Evolutionary conservation across 176 grass and related monocot genomes (phyloP), one percentile per base, ranked within the genome.

Genomic region (Elaeis guineensis): DNA sequence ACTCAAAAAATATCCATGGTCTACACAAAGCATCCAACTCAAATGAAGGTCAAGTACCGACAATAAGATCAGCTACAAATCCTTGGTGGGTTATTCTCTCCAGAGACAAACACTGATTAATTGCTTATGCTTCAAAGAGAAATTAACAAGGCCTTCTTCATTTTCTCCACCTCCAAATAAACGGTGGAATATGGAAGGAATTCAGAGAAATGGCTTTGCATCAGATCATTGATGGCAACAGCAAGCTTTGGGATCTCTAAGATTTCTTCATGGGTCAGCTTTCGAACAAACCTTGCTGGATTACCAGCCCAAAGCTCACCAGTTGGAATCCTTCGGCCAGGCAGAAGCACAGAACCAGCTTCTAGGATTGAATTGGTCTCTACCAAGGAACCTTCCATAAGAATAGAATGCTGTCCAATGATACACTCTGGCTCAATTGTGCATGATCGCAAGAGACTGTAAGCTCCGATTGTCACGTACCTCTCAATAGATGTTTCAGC

Each of bases 301-400:
- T 78, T 98, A 52, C 93, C 87, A 6, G 87, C 81, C 93, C 93
- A 98, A 3, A 98, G 93, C 58, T 98, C 93, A 30, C 93, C 93
- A 0, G 87, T 92, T 1, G 93, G 93, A 67, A 98, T 80, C 57
- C 93, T 82, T 55, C 87, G 80, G 12, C 84, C 87, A 49, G 93
- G 93, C 16, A 87, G 35, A n/a, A 98, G 76, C 54, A 92, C 79
- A 5, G 87, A 98, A 7, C 93, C 93, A 69, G 93, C 84, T 72
- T 98, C 93, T 59, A 98, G 84, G 72, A 98, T 91, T 0, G 93
- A 92, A 58, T 98, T 98, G 19, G 87, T 98, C 75, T 92, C 93
- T 8, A 98, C 84, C 28, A 98, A 62, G 11, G 93, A 98, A 66
- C 87, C 93, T 81, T 98, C 87, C 93, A 92, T 98, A n/a, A 98